Evolutionary conservation across 2,329 filamentous ascomycete species (phyloP).

Genomic region (Monosporascus sp.): DNA sequence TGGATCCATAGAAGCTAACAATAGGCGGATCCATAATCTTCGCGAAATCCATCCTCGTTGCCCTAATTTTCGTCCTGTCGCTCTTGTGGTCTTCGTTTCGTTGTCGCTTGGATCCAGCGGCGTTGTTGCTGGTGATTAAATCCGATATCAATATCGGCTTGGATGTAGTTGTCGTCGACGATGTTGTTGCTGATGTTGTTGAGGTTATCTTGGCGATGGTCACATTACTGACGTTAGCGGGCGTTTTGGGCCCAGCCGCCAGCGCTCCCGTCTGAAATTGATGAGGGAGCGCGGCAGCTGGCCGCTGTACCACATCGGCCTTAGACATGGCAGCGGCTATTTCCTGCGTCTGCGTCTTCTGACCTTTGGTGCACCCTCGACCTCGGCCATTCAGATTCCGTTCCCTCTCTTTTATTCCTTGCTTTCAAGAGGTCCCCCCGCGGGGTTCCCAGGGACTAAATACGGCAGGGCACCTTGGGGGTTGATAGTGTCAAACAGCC

Average conservation of each 20-base stretch:
- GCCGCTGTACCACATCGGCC: slow-evolving; percentile 28
- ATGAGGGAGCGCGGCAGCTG: slow-evolving; percentile 25
- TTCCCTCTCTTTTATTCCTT: slow-evolving; percentile 16
- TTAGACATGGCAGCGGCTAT: slow-evolving; percentile 26
- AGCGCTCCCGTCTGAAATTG: slow-evolving; percentile 20
- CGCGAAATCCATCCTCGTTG: slow-evolving; percentile 18
- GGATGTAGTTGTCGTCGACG: slow-evolving; percentile 4
- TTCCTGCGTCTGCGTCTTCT: slow-evolving; percentile 4
- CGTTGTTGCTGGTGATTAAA: slow-evolving; percentile 4
- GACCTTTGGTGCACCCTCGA: not conserved
- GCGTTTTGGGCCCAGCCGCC: slow-evolving; percentile 16
- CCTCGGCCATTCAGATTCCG: slow-evolving; percentile 31
- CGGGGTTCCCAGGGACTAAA: slow-evolving; percentile 26
- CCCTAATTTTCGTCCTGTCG: slow-evolving; percentile 26
- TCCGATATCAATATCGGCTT: slow-evolving; percentile 5
- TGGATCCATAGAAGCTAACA: slow-evolving; percentile 51
- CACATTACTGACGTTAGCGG: slow-evolving; percentile 8
- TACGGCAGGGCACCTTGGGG: slow-evolving; percentile 3
- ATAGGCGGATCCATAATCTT: slow-evolving; percentile 44
- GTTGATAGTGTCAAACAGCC: not conserved
- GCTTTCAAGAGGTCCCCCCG: slow-evolving; percentile 15
- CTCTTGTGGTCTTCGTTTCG: slow-evolving; percentile 25
- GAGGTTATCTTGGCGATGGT: slow-evolving; percentile 5
- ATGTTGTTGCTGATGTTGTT: slow-evolving; percentile 7
- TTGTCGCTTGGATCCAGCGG: slow-evolving; percentile 23